Evolutionary conservation across 306 rosid species (phyloP).

Genomic region (Trifolium fragiferum): DNA sequence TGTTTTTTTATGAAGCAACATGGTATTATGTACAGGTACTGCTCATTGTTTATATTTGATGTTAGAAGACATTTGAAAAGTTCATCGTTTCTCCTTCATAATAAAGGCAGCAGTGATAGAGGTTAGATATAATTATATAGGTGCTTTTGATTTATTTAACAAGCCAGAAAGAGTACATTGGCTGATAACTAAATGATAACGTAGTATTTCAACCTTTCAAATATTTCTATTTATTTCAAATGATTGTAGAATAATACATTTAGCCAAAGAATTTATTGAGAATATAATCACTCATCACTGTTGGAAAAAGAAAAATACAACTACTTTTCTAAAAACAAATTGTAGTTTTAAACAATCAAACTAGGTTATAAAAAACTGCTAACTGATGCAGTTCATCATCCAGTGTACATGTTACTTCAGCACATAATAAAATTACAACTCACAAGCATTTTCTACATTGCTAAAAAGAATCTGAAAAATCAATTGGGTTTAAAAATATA

Average conservation of each 20-base stretch:
- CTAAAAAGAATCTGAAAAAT: slow-evolving; percentile 11
- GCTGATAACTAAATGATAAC: neutral
- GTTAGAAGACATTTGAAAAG: neutral
- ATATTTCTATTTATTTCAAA: neutral
- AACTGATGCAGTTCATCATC: neutral
- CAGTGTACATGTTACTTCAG: slow-evolving; percentile 16
- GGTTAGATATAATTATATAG: neutral
- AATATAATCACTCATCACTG: neutral
- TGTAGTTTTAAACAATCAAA: neutral
- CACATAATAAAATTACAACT: neutral
- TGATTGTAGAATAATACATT: neutral
- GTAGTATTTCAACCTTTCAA: neutral
- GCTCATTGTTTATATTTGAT: neutral
- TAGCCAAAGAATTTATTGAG: slow-evolving; percentile 12
- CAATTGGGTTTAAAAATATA: neutral
- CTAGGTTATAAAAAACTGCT: neutral
- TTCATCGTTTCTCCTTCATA: neutral
- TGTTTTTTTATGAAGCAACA: neutral
- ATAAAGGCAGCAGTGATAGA: neutral
- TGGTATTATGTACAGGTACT: neutral
- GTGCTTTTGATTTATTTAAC: neutral
- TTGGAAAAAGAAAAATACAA: neutral
- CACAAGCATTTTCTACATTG: slow-evolving; percentile 11
- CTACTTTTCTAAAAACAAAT: neutral
- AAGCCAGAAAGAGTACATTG: neutral